These are phyloP conservation scores for Triticum dicoccoides DNA, from an alignment of 176 grass and related monocot species.

Conservation along the genomic window DNA sequence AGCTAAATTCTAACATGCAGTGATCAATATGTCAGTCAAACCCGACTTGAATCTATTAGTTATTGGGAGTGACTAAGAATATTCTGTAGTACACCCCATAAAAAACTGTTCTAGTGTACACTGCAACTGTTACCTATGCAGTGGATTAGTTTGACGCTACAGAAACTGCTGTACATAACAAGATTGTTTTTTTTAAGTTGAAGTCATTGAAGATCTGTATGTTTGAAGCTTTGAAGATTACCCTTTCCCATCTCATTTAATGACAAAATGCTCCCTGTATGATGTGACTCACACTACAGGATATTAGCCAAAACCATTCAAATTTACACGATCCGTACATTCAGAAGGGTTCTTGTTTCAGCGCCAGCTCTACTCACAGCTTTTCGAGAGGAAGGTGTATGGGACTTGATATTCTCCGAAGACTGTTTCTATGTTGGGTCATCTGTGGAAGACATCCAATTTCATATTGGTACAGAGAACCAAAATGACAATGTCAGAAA, in stretches of 20 bases:
- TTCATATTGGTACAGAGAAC: slow-evolving; percentile 19
- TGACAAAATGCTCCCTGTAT: neutral
- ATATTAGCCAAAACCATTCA: slow-evolving; percentile 72
- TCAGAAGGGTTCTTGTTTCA: slow-evolving; percentile 83
- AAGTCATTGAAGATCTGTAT: slow-evolving; percentile 3
- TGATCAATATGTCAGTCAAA: slow-evolving; percentile 20
- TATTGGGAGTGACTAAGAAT: neutral
- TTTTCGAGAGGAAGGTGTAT: slow-evolving; percentile 82
- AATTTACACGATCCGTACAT: slow-evolving; percentile 70
- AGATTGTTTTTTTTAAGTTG: slow-evolving; percentile 7
- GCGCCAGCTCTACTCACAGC: slow-evolving; percentile 65
- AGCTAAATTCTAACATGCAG: neutral
- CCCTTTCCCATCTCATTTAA: neutral
- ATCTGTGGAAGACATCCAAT: slow-evolving; percentile 34
- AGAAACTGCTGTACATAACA: neutral
- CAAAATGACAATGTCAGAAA: slow-evolving; percentile 28
- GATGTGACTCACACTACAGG: slow-evolving; percentile 37
- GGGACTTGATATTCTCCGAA: slow-evolving; percentile 83
- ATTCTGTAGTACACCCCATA: neutral
- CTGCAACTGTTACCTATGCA: slow-evolving; percentile 14
- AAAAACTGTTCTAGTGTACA: neutral
- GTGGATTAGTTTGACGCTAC: slow-evolving; percentile 18
- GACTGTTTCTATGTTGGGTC: slow-evolving; percentile 78
- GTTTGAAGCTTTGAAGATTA: neutral
- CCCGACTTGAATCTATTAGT: neutral